A percentile compares a stretch with the other conserved stretches of the same genome.
These are phyloP conservation scores for Podospora anserina DNA, from an alignment of 495 filamentous ascomycete species.

Conservation along the genomic window DNA sequence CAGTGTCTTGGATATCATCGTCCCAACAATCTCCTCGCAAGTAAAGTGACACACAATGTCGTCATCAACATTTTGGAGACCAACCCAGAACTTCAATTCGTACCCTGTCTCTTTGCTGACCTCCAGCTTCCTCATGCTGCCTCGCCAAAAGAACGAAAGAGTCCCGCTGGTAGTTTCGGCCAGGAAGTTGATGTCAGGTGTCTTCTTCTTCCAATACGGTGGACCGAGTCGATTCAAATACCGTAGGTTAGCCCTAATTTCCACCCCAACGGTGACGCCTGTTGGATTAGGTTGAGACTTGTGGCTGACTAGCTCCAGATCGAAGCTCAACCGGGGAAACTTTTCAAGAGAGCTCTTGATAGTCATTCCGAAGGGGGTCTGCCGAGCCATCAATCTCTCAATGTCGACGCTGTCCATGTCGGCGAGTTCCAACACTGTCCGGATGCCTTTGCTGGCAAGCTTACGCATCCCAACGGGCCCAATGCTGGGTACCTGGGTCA, in stretches of 20 bases:
- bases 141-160: constrained; percentile 74
- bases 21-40: constrained; percentile 91
- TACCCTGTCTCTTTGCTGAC: constrained; percentile 42
- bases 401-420: constrained; percentile 65
- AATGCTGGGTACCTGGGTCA: constrained; percentile 83
- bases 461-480: constrained; percentile 76
- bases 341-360: constrained; percentile 59
- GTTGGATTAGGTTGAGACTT: constrained; percentile 19
- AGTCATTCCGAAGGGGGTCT: constrained; percentile 79
- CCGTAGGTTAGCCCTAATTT: constrained; percentile 65
- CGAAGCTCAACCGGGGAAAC: constrained; percentile 72
- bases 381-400: constrained; percentile 70
- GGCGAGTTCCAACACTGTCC: constrained; percentile 68
- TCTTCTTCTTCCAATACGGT: constrained; percentile 56
- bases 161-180: constrained; percentile 72
- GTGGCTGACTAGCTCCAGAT: constrained; percentile 32
- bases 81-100: constrained; percentile 59
- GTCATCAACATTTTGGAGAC: constrained; percentile 55
- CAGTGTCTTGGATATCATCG: constrained; percentile 58
- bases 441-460: constrained; percentile 67
- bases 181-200: constrained; percentile 69
- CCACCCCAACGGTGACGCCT: constrained; percentile 47
- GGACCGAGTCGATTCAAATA: constrained; percentile 68
- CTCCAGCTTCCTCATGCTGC: constrained; percentile 63
- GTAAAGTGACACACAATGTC: constrained; percentile 68